Conservation (phyloP, 2,329 filamentous ascomycete genomes). For the Verruconis gallopava region DNA sequence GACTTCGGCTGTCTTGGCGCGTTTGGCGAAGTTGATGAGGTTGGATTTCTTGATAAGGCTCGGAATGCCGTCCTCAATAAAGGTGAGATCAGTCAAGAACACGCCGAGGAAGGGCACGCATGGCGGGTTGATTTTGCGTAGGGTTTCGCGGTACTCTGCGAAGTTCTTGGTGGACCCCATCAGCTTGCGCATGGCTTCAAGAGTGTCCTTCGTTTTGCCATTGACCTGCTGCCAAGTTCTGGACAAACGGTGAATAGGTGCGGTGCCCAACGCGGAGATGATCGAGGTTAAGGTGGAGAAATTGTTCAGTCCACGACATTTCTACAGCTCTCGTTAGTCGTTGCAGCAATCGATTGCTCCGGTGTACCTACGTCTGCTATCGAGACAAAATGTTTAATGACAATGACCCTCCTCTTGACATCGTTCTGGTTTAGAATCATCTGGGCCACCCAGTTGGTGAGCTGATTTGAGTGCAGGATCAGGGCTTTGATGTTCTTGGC, state of each 20-base stretch:
- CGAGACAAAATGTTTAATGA: constrained; percentile 96
- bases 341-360: too few species aligned
- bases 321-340: too few species aligned
- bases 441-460: constrained; percentile 98
- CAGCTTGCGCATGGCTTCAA: constrained; percentile 84
- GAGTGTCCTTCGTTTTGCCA: constrained; percentile 60
- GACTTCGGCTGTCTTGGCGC: constrained; percentile 93
- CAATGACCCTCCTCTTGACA: constrained; percentile 88
- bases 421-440: constrained; percentile 95
- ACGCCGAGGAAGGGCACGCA: constrained; percentile 98
- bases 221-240: constrained; percentile 92
- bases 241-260: constrained; percentile 85
- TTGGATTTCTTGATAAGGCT: constrained; percentile 93
- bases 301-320: constrained; percentile 89
- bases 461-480: constrained; percentile 94
- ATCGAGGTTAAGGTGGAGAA: constrained; percentile 96
- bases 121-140: constrained; percentile 86
- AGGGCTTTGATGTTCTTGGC: constrained; percentile 91
- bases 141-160: constrained; percentile 83
- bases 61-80: constrained; percentile 96
- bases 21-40: constrained; percentile 96
- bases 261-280: constrained; percentile 87
- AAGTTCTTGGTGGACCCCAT: constrained; percentile 99
- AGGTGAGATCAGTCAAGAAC: constrained; percentile 92
- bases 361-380: constrained; percentile 71